Conservation (phyloP, 139 green algal genomes). For the Auxenochlorella pyrenoidosa region DNA sequence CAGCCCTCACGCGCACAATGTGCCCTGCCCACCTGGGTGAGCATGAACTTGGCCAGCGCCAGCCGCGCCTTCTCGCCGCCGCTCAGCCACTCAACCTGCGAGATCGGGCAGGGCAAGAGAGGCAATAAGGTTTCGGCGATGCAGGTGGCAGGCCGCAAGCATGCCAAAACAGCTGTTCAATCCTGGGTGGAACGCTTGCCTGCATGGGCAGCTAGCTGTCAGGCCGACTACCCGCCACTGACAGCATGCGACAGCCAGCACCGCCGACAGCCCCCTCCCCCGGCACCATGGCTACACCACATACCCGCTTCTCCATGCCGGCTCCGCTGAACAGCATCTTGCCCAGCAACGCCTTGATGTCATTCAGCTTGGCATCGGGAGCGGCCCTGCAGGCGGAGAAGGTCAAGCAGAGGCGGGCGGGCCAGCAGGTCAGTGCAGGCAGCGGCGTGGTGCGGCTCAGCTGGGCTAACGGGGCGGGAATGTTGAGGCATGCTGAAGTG, state of each 20-base stretch:
- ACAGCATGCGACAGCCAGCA: no score
- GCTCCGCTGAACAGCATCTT: conserved; percentile 93
- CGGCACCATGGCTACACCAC: neutral
- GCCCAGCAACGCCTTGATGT: conserved; percentile 95
- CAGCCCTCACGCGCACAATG: conserved; percentile 76
- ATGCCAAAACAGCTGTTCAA: neutral
- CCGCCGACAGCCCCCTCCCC: no score
- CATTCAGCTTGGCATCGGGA: conserved; percentile 85
- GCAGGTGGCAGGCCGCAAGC: neutral
- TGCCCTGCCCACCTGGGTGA: conserved; percentile 72
- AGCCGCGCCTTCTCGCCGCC: conserved; percentile 95
- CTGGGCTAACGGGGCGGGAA: neutral
- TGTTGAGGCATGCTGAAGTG: no score
- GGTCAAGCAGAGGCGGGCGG: neutral
- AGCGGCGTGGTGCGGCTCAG: neutral
- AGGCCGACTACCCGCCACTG: no score
- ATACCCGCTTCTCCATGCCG: conserved; percentile 93
- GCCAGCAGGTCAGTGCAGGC: neutral
- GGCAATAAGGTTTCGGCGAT: neutral
- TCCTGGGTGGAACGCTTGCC: no score
- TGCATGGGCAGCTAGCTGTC: no score
- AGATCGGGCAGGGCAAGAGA: neutral
- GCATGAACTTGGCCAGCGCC: conserved; percentile 99
- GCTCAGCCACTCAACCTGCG: conserved; percentile 70
- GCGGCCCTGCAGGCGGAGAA: conserved; percentile 57